Base-by-base conservation (phyloP, 257 asterid species). In the Rhazya stricta region DNA sequence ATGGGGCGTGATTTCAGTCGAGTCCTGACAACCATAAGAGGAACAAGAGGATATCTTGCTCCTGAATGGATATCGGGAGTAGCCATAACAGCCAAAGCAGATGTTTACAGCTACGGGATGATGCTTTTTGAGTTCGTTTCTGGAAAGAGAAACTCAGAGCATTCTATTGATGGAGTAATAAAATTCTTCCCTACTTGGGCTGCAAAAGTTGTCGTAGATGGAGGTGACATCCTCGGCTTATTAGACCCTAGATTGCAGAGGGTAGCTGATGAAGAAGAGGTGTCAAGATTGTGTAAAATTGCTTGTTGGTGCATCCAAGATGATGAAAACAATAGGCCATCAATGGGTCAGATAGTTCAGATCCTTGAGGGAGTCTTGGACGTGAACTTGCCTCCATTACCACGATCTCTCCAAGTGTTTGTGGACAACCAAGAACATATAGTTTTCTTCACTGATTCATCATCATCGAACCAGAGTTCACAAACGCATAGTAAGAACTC, bases 391-490 rank as follows among this genome's bases (percentile, higher is more conserved):
- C 90, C 90, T 66, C 88, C 90, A 4, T 13, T 84, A 29, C 86
- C 87, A 5, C 85, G 87, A 21, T 81, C 91, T 16, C 88, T 90
- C 30, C 85, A 85, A 66, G 74, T 76, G 54, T 87, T 87, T 21
- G 86, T 69, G 15, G 89, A 83, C 42, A 82, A 61, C 36, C 80
- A 85, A 21, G 88, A 88, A 32, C 80, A 82, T 51, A 82, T 87
- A n/a, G 75, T 90, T 50, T 91, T 89, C 90, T 90, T 90, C 83
- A 87, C 91, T 6, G 90, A 91, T 68, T 89, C 96, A 16, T 87
- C 96, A 18, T 87, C 94, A 39, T 81, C 91, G 0, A 73, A 84
- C 56, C 90, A 82, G 83, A 85, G 85, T 48, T 84, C 88, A 32
- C 85, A 81, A 65, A 43, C 72, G 29, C 89, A 76, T 43, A 84